These are phyloP conservation scores for Annulohypoxylon moriforme DNA, from an alignment of 495 filamentous ascomycete species.

Conservation along the genomic window DNA sequence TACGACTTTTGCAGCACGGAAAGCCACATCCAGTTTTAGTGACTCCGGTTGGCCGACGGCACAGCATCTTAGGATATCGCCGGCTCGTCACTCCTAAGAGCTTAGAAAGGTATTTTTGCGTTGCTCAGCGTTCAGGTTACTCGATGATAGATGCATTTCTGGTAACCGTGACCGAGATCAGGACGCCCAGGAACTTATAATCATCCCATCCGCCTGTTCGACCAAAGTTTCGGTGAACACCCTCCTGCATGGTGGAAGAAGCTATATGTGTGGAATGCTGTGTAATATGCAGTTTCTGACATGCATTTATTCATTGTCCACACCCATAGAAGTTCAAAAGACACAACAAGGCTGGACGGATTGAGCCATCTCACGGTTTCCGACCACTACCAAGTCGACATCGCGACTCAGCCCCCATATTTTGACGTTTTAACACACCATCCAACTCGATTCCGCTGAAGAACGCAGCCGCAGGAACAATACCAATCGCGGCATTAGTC, in stretches of 20 bases:
- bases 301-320: neutral
- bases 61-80: neutral
- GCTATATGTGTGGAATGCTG: neutral
- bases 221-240: constrained; percentile 13
- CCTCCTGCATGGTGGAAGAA: neutral
- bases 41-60: neutral
- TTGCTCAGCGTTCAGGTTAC: neutral
- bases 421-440: neutral
- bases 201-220: neutral
- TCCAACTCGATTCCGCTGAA: neutral
- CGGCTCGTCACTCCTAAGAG: neutral
- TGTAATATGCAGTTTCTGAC: constrained; percentile 22
- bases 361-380: neutral
- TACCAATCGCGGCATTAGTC: neutral
- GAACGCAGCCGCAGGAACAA: neutral
- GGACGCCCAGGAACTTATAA: neutral
- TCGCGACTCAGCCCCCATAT: neutral
- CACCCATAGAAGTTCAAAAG: neutral
- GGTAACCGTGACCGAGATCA: neutral
- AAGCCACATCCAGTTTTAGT: constrained; percentile 1
- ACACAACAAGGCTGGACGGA: neutral
- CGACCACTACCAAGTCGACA: too few species aligned
- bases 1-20: neutral
- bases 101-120: neutral
- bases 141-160: neutral